These are phyloP conservation scores for Talaromyces albobiverticillius DNA, from an alignment of 2,329 filamentous ascomycete genomes.

Conservation along the genomic window DNA sequence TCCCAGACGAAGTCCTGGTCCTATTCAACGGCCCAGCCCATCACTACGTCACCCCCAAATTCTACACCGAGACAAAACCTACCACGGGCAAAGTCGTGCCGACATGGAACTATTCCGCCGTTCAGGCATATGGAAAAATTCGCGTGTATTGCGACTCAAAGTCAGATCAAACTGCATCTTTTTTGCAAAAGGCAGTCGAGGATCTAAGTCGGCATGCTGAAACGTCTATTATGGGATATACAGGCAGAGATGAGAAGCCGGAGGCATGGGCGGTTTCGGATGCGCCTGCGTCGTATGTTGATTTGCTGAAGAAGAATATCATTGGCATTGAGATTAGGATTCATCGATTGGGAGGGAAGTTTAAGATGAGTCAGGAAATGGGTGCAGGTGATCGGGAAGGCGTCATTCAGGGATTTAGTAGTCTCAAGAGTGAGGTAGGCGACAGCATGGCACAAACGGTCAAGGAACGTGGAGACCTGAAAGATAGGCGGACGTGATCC, in stretches of 20 bases:
- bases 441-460: slow-evolving; percentile 32
- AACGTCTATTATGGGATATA: slow-evolving; percentile 55
- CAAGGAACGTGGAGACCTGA: slow-evolving; percentile 27
- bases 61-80: slow-evolving; percentile 66
- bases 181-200: slow-evolving; percentile 51
- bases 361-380: slow-evolving; percentile 66
- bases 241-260: slow-evolving; percentile 22
- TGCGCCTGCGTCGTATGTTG: slow-evolving; percentile 57
- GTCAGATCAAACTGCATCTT: slow-evolving; percentile 44
- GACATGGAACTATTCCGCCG: slow-evolving; percentile 69
- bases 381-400: slow-evolving; percentile 53
- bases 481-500: slow-evolving; percentile 14
- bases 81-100: slow-evolving; percentile 64
- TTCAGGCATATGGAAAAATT: slow-evolving; percentile 60
- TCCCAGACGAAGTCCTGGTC: slow-evolving; percentile 57
- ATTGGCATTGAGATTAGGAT: slow-evolving; percentile 61
- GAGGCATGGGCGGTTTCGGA: slow-evolving; percentile 59
- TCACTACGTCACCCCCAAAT: slow-evolving; percentile 67
- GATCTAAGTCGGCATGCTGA: slow-evolving; percentile 56
- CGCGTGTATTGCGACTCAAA: slow-evolving; percentile 53
- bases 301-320: slow-evolving; percentile 57
- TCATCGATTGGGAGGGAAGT: slow-evolving; percentile 57
- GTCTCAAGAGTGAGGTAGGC: slow-evolving; percentile 39
- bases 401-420: slow-evolving; percentile 56
- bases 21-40: slow-evolving; percentile 59